These are phyloP conservation scores for Nitzschia putrida DNA, from an alignment of 108 stramenopile genomes.

Conservation along the genomic window DNA sequence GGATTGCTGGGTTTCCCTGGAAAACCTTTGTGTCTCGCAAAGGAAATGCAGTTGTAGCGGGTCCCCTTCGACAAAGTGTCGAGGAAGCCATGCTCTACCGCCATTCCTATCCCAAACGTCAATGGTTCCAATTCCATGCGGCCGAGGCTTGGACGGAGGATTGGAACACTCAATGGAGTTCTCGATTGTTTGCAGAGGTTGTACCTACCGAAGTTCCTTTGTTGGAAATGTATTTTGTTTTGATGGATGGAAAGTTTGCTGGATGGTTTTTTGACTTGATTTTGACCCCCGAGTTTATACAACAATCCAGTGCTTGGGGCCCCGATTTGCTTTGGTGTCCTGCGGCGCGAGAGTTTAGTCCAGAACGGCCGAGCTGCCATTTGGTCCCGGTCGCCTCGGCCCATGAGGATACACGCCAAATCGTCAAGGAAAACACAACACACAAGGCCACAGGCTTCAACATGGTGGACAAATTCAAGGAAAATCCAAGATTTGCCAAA, in stretches of 20 bases:
- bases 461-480: slow-evolving; percentile 20
- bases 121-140: slow-evolving; percentile 26
- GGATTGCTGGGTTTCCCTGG: slow-evolving; percentile 18
- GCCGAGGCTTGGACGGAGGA: slow-evolving; percentile 23
- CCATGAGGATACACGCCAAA: slow-evolving; percentile 21
- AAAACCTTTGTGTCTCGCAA: slow-evolving; percentile 11
- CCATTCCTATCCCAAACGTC: slow-evolving; percentile 15
- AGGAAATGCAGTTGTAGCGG: slow-evolving; percentile 4
- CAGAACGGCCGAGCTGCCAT: slow-evolving; percentile 11
- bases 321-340: slow-evolving; percentile 23
- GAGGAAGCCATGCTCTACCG: slow-evolving; percentile 18
- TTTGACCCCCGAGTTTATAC: slow-evolving; percentile 14
- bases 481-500: slow-evolving; percentile 14
- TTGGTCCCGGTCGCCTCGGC: slow-evolving; percentile 15
- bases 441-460: slow-evolving; percentile 12
- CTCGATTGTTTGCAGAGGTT: slow-evolving; percentile 8
- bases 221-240: slow-evolving; percentile 30
- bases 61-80: slow-evolving; percentile 10
- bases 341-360: slow-evolving; percentile 6
- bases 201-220: slow-evolving; percentile 19
- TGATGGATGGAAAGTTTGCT: slow-evolving; percentile 36
- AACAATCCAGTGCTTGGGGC: slow-evolving; percentile 19
- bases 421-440: slow-evolving; percentile 8
- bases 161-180: slow-evolving; percentile 24
- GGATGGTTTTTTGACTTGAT: slow-evolving; percentile 21